Conservation (phyloP, 2,329 filamentous ascomycete genomes). For the Hypoxylon sp. region DNA sequence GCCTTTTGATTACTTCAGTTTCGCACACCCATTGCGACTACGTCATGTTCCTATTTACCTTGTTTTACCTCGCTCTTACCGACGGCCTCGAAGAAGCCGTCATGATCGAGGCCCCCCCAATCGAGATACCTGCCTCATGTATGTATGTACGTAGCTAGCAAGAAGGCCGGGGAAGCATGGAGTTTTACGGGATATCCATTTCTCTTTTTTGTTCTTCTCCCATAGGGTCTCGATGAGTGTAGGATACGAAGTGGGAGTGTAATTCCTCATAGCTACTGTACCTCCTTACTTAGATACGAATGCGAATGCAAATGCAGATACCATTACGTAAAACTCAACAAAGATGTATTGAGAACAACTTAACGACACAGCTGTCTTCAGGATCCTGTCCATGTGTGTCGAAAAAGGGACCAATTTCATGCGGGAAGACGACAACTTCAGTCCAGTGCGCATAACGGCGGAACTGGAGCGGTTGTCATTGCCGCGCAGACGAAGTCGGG, state of each 20-base stretch:
- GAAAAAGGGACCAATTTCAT: no score
- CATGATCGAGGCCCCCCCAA: neutral
- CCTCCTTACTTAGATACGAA: constrained; percentile 4
- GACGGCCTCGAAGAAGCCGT: neutral
- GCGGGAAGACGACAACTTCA: no score
- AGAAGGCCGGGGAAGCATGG: constrained; percentile 27
- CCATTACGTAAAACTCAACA: no score
- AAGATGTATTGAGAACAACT: no score
- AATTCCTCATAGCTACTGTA: constrained; percentile 11
- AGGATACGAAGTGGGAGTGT: constrained; percentile 6
- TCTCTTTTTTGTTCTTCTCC: neutral
- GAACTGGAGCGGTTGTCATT: neutral
- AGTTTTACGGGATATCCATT: constrained; percentile 33
- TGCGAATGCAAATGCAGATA: no score
- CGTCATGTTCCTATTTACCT: constrained; percentile 4
- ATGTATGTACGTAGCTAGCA: constrained; percentile 14
- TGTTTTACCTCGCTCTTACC: constrained; percentile 2
- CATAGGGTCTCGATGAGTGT: constrained; percentile 1
- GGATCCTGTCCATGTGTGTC: no score
- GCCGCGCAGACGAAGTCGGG: neutral
- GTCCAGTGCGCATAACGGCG: neutral
- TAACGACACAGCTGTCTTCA: no score
- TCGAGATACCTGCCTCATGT: constrained; percentile 20
- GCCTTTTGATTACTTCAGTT: constrained; percentile 17
- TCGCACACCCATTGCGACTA: constrained; percentile 3